phyloP scores from a whole-genome alignment of 73 alveolate species.

The Chromera velia region DNA sequence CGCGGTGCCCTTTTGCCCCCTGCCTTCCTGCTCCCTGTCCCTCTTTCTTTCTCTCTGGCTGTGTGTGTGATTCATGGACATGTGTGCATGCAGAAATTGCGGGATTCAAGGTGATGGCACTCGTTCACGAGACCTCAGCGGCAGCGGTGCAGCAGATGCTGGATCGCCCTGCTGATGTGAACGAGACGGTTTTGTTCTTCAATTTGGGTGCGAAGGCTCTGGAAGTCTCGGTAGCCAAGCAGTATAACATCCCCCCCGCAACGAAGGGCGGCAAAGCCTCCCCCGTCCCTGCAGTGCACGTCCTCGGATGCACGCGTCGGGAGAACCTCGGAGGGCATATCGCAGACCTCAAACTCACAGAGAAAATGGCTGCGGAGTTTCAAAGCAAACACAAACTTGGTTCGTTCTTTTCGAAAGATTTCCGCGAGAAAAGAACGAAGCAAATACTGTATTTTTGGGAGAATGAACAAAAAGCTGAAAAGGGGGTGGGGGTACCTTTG shows the following conservation, averaged over 20 bases:
- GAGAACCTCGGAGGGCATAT: background rate
- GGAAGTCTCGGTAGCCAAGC: background rate
- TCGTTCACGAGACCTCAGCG: background rate
- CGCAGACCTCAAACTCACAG: background rate
- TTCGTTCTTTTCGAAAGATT: no score
- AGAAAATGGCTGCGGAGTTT: background rate
- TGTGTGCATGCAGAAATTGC: no score
- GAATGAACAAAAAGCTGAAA: no score
- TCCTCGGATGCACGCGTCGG: background rate
- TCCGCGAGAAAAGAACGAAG: no score
- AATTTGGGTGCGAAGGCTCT: background rate
- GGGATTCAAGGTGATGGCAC: background rate
- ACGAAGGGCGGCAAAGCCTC: background rate
- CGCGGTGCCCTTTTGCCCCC: no score
- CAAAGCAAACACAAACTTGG: background rate
- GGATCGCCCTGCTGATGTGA: background rate
- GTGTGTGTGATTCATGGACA: no score
- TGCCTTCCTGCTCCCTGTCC: no score
- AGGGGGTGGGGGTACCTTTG: no score
- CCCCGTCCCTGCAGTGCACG: background rate
- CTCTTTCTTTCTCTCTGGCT: no score
- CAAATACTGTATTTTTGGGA: no score
- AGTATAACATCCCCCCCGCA: background rate
- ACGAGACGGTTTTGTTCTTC: background rate
- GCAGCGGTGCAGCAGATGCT: background rate